Evolutionary conservation across 805 yeast species (phyloP).

Genomic region (Candida sanyiensis): DNA sequence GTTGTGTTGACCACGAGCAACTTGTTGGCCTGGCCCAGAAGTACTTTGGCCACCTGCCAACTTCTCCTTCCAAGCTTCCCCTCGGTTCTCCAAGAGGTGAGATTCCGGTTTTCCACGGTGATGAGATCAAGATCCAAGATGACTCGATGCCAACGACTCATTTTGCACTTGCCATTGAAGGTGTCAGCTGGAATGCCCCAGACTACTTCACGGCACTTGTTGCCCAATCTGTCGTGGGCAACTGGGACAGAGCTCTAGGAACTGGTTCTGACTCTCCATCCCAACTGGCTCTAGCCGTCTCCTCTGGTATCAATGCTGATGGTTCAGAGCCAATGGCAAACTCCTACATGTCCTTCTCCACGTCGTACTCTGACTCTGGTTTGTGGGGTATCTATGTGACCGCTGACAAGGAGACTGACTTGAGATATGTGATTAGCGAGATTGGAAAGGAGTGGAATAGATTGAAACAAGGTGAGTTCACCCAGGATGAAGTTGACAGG

Average conservation of each 20-base stretch:
- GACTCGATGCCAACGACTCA: conserved; percentile 82
- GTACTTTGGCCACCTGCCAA: conserved; percentile 64
- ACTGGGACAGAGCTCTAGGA: conserved; percentile 94
- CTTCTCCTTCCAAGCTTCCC: conserved; percentile 52
- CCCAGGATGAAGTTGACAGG: conserved; percentile 83
- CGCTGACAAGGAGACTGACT: conserved; percentile 59
- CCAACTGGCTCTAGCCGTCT: conserved; percentile 63
- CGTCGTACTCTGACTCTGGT: conserved; percentile 96
- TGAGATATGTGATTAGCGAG: conserved; percentile 65
- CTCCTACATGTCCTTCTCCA: conserved; percentile 93
- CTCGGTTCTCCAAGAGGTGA: conserved; percentile 62
- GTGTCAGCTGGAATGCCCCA: conserved; percentile 94
- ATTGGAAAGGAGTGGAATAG: conserved; percentile 86
- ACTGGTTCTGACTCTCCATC: conserved; percentile 81
- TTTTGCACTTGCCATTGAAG: conserved; percentile 93
- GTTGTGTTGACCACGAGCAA: conserved; percentile 84
- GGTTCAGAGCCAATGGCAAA: conserved; percentile 70
- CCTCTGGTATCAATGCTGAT: conserved; percentile 50
- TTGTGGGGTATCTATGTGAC: conserved; percentile 94
- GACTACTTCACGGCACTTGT: conserved; percentile 94
- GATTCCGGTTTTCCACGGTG: conserved; percentile 75
- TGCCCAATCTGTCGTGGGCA: conserved; percentile 94
- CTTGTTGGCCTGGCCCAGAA: conserved; percentile 71
- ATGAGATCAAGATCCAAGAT: conserved; percentile 81
- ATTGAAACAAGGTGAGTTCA: conserved; percentile 67